Percentiles rank a stretch among this genome's conserved stretches.
These are phyloP conservation scores for Phytopythium kandeliae DNA, from an alignment of 352 stramenopile genomes.

Conservation along the genomic window DNA sequence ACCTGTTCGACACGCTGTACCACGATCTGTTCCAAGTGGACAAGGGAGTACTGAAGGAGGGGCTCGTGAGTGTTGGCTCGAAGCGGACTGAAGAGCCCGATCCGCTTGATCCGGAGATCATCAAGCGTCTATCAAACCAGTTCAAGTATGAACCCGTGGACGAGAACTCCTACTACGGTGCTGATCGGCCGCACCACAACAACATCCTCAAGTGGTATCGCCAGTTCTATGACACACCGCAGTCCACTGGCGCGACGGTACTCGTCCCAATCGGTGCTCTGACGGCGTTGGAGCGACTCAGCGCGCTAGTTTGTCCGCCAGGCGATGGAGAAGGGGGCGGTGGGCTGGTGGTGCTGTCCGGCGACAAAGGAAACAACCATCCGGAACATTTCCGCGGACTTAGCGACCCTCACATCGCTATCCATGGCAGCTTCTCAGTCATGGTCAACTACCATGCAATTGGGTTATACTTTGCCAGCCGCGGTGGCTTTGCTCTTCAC, in stretches of 20 bases:
- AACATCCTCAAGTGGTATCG: constrained; percentile 91
- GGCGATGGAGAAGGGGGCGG: constrained; percentile 8
- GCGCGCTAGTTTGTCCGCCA: constrained; percentile 30
- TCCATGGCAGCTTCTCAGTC: constrained; percentile 94
- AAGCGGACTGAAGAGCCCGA: constrained; percentile 62
- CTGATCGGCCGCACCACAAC: constrained; percentile 67
- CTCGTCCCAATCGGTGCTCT: constrained; percentile 91
- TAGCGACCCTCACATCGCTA: constrained; percentile 92
- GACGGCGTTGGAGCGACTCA: constrained; percentile 67
- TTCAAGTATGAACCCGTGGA: constrained; percentile 86
- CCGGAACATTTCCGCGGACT: constrained; percentile 89
- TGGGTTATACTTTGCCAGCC: constrained; percentile 87
- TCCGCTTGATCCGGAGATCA: constrained; percentile 91
- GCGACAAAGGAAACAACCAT: constrained; percentile 94
- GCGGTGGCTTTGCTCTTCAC: constrained; percentile 90
- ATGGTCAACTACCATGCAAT: constrained; percentile 97
- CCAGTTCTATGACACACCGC: constrained; percentile 62
- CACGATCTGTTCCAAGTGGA: constrained; percentile 90
- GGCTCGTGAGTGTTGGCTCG: constrained; percentile 85
- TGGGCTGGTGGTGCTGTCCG: constrained; percentile 83
- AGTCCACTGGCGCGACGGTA: constrained; percentile 66
- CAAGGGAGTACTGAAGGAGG: constrained; percentile 82
- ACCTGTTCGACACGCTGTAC: constrained; percentile 93
- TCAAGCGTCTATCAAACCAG: constrained; percentile 87
- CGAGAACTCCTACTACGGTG: constrained; percentile 71